Base-by-base conservation (phyloP, 257 asterid genomes). In the Plectranthus barbatus region DNA sequence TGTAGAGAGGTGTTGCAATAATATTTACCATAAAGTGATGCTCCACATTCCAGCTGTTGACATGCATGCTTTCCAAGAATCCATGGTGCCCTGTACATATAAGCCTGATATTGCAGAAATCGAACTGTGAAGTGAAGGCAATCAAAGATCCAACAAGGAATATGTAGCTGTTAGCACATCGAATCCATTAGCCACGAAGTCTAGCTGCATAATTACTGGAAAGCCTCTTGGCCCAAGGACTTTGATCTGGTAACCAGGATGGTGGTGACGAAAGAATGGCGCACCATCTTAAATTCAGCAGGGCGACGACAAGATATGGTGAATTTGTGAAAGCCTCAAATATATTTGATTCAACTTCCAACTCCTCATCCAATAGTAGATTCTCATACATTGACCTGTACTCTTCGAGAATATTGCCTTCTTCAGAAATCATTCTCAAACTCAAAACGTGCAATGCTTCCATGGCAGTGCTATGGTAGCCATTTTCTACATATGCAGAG, bases 401-500 rank as follows among this genome's bases (percentile, higher is more conserved):
- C 58, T 81, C 89, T 69, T 77, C 77, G 37, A 74, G 86, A 67
- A 69, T 54, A 9, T 77, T 52, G 4, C 61, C 80, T 2, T 80
- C 72, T 65, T 64, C 82, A 17, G 93, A 85, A 63, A 92, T 81
- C 98, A 86, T 88, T 69, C 95, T 78, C 87, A 86, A 64, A 57
- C 97, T 81, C 64, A 83, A 56, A 57, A 89, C 93, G 69, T 81
- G 97, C 75, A 92, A 69, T 14, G 98, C 98, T 76, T 92, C 97
- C 83, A 86, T 74, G 60, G 91, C 97, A 17, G 91, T 88, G 69
- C 63, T 83, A 24, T 75, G 31, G 65, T 81, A 77, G 31, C 82
- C 95, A 44, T 51, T 76, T 46, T 73, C 68, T 21, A 57, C 80
- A 67, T 89, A 92, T 57, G 88, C 93, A n/a, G 77, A 23, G 70